Base-by-base conservation (phyloP, 805 yeast species). In the Lipomyces yamanashiensis region DNA sequence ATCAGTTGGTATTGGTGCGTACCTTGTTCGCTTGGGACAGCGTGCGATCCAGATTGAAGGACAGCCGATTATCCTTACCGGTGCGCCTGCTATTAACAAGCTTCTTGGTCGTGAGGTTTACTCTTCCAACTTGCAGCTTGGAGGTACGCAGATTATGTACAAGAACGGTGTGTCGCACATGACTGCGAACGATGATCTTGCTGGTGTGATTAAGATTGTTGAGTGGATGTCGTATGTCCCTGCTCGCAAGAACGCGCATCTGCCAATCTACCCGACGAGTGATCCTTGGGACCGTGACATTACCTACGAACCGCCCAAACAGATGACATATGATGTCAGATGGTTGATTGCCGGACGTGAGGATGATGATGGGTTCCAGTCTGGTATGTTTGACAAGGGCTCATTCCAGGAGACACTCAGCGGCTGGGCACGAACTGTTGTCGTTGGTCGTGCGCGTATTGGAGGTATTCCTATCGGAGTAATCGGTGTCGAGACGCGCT, bases 1-100 rank as follows among this genome's bases (percentile, higher is more conserved):
- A 84, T 92, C 98, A 58, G 99, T 95, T 73, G 99, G 99, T 87
- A 95, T 95, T 77, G 99, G 99, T 82, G 99, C 99, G 52, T 95
- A 95, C 76, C 83, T 95, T 76, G 99, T 95, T 48, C 89, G 99
- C 79, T 84, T 95, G 71, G 99, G 99, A 74, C 98, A 95, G 83
- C 89, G 99, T 83, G 96, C 98, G 49, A 92, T 95, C 73, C 99
- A 95, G 81, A 89, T 95, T 72, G 98, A 95, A 78, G 99, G 99
- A 49, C 98, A 95, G 80, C 99, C 99, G 61, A 91, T 95, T 72
- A 93, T 95, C 71, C 87, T 95, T 74, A 95, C 99, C 61, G 99
- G 99, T 84, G 99, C 99, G 62, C 98, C 97, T 58, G 98, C 99
- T 63, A 91, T 95, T 77, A 95, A 95, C 84, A 95, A 96, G 79